Evolutionary conservation across 108 stramenopile genomes (phyloP).

Genomic region (Epithemia pelagica): DNA sequence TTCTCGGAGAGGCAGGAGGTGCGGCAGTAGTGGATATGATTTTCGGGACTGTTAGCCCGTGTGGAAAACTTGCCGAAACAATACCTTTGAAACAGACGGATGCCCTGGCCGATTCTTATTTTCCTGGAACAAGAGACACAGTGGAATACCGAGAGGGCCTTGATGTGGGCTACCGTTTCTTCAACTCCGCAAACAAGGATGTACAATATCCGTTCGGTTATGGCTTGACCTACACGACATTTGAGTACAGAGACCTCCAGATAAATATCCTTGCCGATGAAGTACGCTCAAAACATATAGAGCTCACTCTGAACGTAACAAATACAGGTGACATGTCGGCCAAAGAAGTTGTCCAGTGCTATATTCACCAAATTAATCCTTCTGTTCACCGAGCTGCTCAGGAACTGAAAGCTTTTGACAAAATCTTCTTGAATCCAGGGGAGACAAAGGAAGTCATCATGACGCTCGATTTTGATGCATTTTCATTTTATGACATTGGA

Average conservation of each 20-base stretch:
- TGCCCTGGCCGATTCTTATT: slow-evolving; percentile 20
- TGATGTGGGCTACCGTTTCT: slow-evolving; percentile 69
- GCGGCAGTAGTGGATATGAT: slow-evolving; percentile 52
- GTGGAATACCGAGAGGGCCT: slow-evolving; percentile 60
- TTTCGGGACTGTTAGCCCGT: slow-evolving; percentile 48
- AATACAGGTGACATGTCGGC: slow-evolving; percentile 29
- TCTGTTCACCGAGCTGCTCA: slow-evolving; percentile 44
- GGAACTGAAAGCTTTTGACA: slow-evolving; percentile 36
- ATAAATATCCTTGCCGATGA: slow-evolving; percentile 22
- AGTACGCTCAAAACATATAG: slow-evolving; percentile 8
- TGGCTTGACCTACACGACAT: slow-evolving; percentile 60
- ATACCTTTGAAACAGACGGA: slow-evolving; percentile 31
- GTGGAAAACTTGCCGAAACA: slow-evolving; percentile 52
- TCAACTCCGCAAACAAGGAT: slow-evolving; percentile 24
- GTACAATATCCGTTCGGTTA: slow-evolving; percentile 72
- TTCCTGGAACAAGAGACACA: slow-evolving; percentile 27
- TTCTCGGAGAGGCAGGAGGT: slow-evolving; percentile 61
- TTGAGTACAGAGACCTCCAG: slow-evolving; percentile 34
- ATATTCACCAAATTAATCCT: slow-evolving; percentile 29
- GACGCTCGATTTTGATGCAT: slow-evolving; percentile 14
- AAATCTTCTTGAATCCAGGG: slow-evolving; percentile 14
- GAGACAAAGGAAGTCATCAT: slow-evolving; percentile 12
- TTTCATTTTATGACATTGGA: slow-evolving; percentile 43
- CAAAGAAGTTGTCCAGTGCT: slow-evolving; percentile 41
- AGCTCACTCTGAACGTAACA: slow-evolving; percentile 17